Evolutionary conservation across 345 rosid species (phyloP).

Genomic region (Eucalyptus guilfoylei): DNA sequence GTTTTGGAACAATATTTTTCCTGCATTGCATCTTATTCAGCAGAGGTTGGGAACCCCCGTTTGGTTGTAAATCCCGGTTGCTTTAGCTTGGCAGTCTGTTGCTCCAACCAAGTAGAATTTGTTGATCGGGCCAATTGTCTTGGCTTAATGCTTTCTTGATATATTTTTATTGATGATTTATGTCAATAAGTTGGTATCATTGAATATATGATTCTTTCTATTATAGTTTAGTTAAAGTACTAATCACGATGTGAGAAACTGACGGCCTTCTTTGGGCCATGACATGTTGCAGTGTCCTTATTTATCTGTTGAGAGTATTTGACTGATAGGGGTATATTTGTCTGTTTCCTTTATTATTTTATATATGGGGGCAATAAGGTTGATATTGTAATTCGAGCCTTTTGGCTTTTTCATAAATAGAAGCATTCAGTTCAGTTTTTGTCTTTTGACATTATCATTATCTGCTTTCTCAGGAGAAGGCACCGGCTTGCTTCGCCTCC

Average conservation of each 20-base stretch:
- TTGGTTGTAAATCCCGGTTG: not conserved
- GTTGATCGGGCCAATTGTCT: not conserved
- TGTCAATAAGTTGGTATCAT: not conserved
- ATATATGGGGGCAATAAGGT: no score
- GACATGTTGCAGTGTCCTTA: not conserved
- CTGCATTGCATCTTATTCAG: not conserved
- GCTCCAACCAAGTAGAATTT: not conserved
- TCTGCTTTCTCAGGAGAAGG: constrained; percentile 78
- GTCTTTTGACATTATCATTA: not conserved
- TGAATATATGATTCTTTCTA: not conserved
- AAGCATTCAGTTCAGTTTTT: no score
- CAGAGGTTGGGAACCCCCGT: not conserved
- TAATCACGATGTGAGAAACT: not conserved
- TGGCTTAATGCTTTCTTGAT: not conserved
- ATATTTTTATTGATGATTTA: not conserved
- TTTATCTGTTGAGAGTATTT: not conserved
- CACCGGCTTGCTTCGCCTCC: constrained; percentile 94
- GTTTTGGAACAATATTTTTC: not conserved
- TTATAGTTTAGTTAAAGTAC: not conserved
- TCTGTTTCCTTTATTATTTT: no score
- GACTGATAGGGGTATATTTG: no score
- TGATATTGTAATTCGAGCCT: no score
- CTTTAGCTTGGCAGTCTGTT: not conserved
- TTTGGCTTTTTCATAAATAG: no score
- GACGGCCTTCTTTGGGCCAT: not conserved